Percentiles rank a stretch among this genome's conserved stretches.
phyloP scores from a whole-genome alignment of 1,284 basidiomycete species.

The Veloboletus limbatus region DNA sequence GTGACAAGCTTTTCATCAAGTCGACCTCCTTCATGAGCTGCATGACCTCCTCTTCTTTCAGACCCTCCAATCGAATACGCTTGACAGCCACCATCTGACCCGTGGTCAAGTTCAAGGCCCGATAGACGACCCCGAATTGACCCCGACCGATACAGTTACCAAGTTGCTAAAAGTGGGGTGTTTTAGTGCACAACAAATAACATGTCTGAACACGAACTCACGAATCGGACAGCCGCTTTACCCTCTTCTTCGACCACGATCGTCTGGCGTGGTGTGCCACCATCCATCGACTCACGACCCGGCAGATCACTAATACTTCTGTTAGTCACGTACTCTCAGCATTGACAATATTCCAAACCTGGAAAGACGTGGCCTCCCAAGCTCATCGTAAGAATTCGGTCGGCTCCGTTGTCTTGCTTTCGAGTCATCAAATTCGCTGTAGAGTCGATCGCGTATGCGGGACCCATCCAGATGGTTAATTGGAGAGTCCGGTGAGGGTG shows the following conservation, averaged over 20 bases:
- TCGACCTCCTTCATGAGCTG: conserved; percentile 92
- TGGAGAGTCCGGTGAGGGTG: conserved; percentile 35
- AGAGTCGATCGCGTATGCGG: conserved; percentile 58
- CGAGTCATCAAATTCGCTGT: conserved; percentile 63
- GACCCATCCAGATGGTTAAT: conserved; percentile 43
- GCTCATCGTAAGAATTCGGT: conserved; percentile 68
- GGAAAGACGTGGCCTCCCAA: conserved; percentile 50
- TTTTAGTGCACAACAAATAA: conserved; percentile 5
- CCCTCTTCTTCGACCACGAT: conserved; percentile 82
- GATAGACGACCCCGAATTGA: conserved; percentile 94
- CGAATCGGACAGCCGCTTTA: conserved; percentile 78
- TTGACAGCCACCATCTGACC: conserved; percentile 96
- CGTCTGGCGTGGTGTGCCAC: conserved; percentile 66
- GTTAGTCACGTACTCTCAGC: conserved; percentile 50
- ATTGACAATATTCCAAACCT: conserved; percentile 68
- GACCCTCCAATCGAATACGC: conserved; percentile 81
- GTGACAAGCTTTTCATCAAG: conserved; percentile 81
- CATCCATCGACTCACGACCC: conserved; percentile 57
- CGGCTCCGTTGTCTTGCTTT: conserved; percentile 50
- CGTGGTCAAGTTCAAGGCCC: conserved; percentile 87
- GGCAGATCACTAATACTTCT: conserved; percentile 65
- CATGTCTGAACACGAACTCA: conserved; percentile 44
- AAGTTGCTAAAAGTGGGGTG: conserved; percentile 63
- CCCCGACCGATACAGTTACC: conserved; percentile 95
- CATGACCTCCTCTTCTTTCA: conserved; percentile 81